Conservation (phyloP, 75 land plant species). For the Larix kaempferi region DNA sequence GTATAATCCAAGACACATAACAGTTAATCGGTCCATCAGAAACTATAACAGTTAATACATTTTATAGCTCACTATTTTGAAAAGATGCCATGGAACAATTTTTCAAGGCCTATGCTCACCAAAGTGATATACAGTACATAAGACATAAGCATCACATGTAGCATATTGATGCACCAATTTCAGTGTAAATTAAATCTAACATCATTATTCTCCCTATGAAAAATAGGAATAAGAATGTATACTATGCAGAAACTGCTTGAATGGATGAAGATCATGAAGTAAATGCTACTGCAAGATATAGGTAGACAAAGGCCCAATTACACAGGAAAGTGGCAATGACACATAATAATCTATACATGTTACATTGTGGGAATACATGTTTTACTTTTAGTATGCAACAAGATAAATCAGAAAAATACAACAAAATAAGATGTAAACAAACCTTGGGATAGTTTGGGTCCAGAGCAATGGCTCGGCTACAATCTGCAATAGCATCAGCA, state of each 20-base stretch:
- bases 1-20: not conserved
- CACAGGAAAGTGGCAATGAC: too few relatives aligned
- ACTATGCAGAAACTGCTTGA: not conserved
- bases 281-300: not conserved
- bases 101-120: not conserved
- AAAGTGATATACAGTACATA: not conserved
- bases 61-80: not conserved
- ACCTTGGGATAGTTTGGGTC: slow-evolving; percentile 85
- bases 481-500: slow-evolving; percentile 98
- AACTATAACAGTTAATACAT: not conserved
- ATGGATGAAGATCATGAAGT: not conserved
- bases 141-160: too few relatives aligned
- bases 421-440: too few relatives aligned
- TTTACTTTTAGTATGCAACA: too few relatives aligned
- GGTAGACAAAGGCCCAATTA: too few relatives aligned
- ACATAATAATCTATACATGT: too few relatives aligned
- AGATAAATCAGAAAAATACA: too few relatives aligned
- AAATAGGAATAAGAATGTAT: not conserved
- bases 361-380: too few relatives aligned
- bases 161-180: too few relatives aligned
- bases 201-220: not conserved
- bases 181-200: too few relatives aligned
- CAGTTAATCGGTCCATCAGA: not conserved
- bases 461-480: slow-evolving; percentile 91
- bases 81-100: not conserved